Base-by-base conservation (phyloP, 805 yeast species). In the Suhomyces emberorum region DNA sequence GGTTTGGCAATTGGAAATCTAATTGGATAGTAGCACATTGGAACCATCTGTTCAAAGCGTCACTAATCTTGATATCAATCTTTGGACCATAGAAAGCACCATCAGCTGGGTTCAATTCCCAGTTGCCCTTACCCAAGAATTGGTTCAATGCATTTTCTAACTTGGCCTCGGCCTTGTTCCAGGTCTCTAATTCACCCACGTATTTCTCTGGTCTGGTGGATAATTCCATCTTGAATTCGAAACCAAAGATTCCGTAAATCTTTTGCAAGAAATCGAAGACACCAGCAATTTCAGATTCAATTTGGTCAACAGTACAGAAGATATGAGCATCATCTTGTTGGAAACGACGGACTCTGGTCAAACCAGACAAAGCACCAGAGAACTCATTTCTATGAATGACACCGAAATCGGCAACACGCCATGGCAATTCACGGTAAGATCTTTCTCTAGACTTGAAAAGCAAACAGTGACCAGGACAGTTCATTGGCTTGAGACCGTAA, bases 321-420 rank as follows among this genome's bases (percentile, higher is more conserved):
- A 91, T 91, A 64, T 91, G 98, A 32, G 96, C 97, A 69, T 91
- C 98, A 65, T 91, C 98, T 72, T 91, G 98, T 68, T 91, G 98
- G 85, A 91, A 91, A 68, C 98, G 81, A 71, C 98, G 85, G 31
- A 93, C 98, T 70, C 98, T 84, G 38, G 98, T 93, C 63, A 91
- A 79, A 23, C 74, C 74, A 28, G 96, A 80, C 49, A 91, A 74
- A 9, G 98, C 97, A 66, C 98, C 98, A 28, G 93, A 81, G 52
- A 83, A 86, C 67, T 91, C 98, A 63, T 91, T 91, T 74, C 98
- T 82, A 72, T 91, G 98, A 50, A 91, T 76, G 37, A 91, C 97
- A 66, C 97, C 96, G 48, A 89, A 89, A 65, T 91, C 98, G 41
- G 98, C 96, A 68, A 88, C 95, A 74, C 98, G 85, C 95, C 95